phyloP scores from a whole-genome alignment of 768 basidiomycete genomes.

The Xanthoconium stramineum region DNA sequence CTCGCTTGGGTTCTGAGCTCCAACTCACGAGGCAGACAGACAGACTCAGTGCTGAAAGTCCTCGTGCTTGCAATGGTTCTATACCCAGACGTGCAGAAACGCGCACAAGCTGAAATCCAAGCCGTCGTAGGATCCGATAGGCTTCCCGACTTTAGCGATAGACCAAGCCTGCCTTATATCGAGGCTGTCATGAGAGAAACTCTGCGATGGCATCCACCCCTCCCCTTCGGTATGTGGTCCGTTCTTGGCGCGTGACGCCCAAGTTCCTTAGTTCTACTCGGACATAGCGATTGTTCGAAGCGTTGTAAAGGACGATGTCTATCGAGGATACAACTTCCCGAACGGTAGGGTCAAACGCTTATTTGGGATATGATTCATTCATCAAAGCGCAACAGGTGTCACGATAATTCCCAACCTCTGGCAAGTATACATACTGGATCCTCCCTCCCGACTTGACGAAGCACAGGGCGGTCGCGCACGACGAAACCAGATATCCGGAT shows the following conservation, averaged over 20 bases:
- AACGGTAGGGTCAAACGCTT: background rate
- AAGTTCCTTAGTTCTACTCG: background rate
- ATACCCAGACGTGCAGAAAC: conserved; percentile 5
- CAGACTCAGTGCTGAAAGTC: background rate
- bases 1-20: background rate
- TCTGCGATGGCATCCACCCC: conserved; percentile 6
- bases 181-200: conserved; percentile 5
- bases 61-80: conserved; percentile 8
- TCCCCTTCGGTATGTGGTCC: conserved; percentile 5
- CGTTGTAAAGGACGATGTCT: conserved; percentile 4
- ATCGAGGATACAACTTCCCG: conserved; percentile 8
- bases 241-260: background rate
- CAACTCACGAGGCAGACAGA: background rate
- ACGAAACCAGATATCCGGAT: conserved; percentile 4
- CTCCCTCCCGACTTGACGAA: background rate
- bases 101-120: conserved; percentile 5
- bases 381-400: background rate
- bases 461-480: conserved; percentile 5
- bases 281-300: conserved; percentile 5
- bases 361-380: background rate
- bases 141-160: conserved; percentile 1
- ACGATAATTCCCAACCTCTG: conserved; percentile 8
- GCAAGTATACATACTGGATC: background rate
- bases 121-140: conserved; percentile 6
- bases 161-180: conserved; percentile 1